phyloP scores from a whole-genome alignment of 306 rosid genomes.

The Cucumis melo region DNA sequence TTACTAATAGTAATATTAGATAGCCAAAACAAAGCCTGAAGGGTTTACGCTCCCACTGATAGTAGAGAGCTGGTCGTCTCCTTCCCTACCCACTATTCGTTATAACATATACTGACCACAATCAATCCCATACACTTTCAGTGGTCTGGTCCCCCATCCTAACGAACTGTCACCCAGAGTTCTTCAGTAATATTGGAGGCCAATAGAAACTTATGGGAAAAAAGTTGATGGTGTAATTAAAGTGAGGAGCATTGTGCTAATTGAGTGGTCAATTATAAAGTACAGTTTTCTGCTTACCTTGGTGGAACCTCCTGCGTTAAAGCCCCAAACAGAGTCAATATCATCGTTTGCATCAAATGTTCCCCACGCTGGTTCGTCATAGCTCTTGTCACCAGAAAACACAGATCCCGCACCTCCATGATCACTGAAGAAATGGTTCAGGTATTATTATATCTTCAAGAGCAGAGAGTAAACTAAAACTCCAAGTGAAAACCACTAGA shows the following conservation, averaged over 20 bases:
- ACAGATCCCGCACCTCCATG: slow-evolving; percentile 48
- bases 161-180: too few relatives aligned
- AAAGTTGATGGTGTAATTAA: not conserved
- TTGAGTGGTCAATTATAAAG: not conserved
- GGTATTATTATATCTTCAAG: not conserved
- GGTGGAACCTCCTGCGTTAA: slow-evolving; percentile 35
- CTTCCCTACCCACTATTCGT: too few relatives aligned
- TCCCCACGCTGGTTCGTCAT: slow-evolving; percentile 83
- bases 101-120: too few relatives aligned
- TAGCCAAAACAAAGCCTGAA: too few relatives aligned
- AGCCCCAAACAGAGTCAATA: slow-evolving; percentile 81
- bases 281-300: slow-evolving; percentile 37
- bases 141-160: too few relatives aligned
- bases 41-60: too few relatives aligned
- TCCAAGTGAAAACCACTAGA: not conserved
- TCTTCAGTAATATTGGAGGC: too few relatives aligned
- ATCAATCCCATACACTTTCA: too few relatives aligned
- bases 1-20: too few relatives aligned
- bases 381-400: slow-evolving; percentile 57
- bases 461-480: not conserved
- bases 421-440: slow-evolving; percentile 32
- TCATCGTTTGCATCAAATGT: slow-evolving; percentile 73
- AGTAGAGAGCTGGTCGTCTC: too few relatives aligned
- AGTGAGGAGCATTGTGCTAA: not conserved
- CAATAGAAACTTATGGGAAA: not conserved